Conservation (phyloP, 352 stramenopile species). For the Plasmopara muralis region DNA sequence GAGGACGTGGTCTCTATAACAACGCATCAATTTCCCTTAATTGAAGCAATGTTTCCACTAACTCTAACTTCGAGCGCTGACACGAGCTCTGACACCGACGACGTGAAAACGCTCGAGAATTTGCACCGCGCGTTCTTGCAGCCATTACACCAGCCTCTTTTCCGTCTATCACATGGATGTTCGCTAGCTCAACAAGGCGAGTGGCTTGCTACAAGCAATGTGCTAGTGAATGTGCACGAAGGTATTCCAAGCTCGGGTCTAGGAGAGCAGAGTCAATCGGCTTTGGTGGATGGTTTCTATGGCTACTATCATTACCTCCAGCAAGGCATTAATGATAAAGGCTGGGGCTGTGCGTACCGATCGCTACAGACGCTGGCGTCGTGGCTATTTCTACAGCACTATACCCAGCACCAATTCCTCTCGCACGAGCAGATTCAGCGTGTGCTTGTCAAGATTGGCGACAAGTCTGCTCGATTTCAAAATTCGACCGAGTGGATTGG, state of each 20-base stretch:
- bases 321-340: slow-evolving; percentile 76
- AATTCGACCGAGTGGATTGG: slow-evolving; percentile 78
- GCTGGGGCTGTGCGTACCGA: slow-evolving; percentile 85
- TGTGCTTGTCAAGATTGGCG: slow-evolving; percentile 68
- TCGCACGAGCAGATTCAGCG: slow-evolving; percentile 73
- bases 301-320: slow-evolving; percentile 86
- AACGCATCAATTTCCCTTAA: slow-evolving; percentile 42
- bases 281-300: slow-evolving; percentile 67
- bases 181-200: slow-evolving; percentile 34
- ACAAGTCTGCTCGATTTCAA: slow-evolving; percentile 68
- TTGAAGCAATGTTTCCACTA: slow-evolving; percentile 45
- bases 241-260: slow-evolving; percentile 40
- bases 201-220: slow-evolving; percentile 29
- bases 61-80: slow-evolving; percentile 16
- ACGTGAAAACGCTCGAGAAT: slow-evolving; percentile 14
- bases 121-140: slow-evolving; percentile 40
- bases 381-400: slow-evolving; percentile 70
- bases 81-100: slow-evolving; percentile 6
- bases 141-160: slow-evolving; percentile 34
- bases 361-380: slow-evolving; percentile 82
- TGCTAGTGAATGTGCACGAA: slow-evolving; percentile 69
- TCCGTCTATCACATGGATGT: slow-evolving; percentile 29
- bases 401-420: slow-evolving; percentile 34
- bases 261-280: slow-evolving; percentile 20
- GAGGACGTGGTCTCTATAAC: slow-evolving; percentile 11